Base-by-base conservation (phyloP, 345 rosid genomes). In the Acer campestre region DNA sequence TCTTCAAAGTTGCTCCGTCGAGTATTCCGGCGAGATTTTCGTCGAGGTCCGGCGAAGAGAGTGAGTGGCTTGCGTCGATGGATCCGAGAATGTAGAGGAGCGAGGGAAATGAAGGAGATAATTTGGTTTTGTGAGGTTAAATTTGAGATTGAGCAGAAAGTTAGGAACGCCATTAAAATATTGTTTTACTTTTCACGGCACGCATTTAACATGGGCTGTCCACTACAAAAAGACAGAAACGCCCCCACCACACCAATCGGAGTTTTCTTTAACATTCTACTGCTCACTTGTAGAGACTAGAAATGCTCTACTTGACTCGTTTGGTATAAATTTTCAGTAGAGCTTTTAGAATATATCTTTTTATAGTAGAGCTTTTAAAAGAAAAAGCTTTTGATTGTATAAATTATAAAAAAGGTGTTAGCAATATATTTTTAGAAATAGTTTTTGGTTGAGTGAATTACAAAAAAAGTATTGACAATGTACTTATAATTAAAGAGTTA, bases 131-230 rank as follows among this genome's bases (percentile, higher is more conserved):
- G 81, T 6, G 76, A 79, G 79, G 85, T 71, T 17, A 87, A 83
- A 77, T 72, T 76, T 55, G 86, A 64, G 86, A 84, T 63, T 68
- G 78, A 22, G 0, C 23, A 40, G 70, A 83, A 44, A 35, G 67
- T 48, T 61, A 66, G 42, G 13, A 73, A 68, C 66, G 87, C 89
- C 93, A 87, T 87, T 82, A 70, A 16, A 74, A 10, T 18, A 48
- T n/a, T 48, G 25, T n/a, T 44, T 13, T 14, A 0, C 5, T 61
- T 25, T 63, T 27, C 13, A 42, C 9, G 22, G 1, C 59, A 42
- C 27, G 59, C 53, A 31, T 3, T 51, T 13, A 22, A 25, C 17
- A 38, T 17, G 40, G 4, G 10, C 51, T 59, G 55, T 40, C 0
- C 29, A 6, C 20, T 16, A 0, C 35, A 10, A 46, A 46, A 53